Percentiles rank a stretch among this genome's conserved stretches.
phyloP scores from a whole-genome alignment of 2,329 filamentous ascomycete species.

The Colletotrichum simmondsii region DNA sequence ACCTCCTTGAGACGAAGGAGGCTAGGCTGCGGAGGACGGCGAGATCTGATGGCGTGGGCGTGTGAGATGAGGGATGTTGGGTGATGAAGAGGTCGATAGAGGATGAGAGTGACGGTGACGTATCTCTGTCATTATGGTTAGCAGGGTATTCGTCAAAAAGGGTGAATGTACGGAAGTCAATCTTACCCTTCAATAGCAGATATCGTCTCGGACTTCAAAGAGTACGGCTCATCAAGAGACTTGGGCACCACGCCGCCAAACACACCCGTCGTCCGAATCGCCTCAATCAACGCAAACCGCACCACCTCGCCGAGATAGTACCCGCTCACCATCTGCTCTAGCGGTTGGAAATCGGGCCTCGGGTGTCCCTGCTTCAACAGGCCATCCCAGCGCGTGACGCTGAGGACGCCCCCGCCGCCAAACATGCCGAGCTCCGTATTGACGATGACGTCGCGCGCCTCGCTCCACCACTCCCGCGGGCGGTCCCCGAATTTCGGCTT shows the following conservation, averaged over 20 bases:
- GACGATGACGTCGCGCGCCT: slow-evolving; percentile 71
- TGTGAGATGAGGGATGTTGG: slow-evolving; percentile 58
- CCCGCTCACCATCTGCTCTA: slow-evolving; percentile 72
- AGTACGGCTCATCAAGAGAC: slow-evolving; percentile 63
- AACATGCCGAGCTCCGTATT: slow-evolving; percentile 78
- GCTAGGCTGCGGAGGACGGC: slow-evolving; percentile 63
- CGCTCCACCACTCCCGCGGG: slow-evolving; percentile 65
- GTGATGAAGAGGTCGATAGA: slow-evolving; percentile 61
- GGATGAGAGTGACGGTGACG: slow-evolving; percentile 51
- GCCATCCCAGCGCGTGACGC: slow-evolving; percentile 70
- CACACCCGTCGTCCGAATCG: slow-evolving; percentile 63
- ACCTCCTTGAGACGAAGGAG: slow-evolving; percentile 65
- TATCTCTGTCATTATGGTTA: slow-evolving; percentile 52
- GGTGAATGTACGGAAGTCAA: background rate
- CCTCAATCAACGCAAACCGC: slow-evolving; percentile 68
- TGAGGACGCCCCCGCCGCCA: slow-evolving; percentile 68
- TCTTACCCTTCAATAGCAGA: slow-evolving; percentile 66
- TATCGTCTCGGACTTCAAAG: slow-evolving; percentile 69
- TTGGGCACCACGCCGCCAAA: slow-evolving; percentile 68
- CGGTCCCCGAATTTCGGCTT: slow-evolving; percentile 66
- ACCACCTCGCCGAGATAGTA: slow-evolving; percentile 75
- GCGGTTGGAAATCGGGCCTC: slow-evolving; percentile 69
- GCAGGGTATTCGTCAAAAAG: background rate
- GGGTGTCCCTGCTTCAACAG: slow-evolving; percentile 63
- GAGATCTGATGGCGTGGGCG: slow-evolving; percentile 59